Conservation (phyloP, 768 basidiomycete genomes). For the Lentinula sp. region DNA sequence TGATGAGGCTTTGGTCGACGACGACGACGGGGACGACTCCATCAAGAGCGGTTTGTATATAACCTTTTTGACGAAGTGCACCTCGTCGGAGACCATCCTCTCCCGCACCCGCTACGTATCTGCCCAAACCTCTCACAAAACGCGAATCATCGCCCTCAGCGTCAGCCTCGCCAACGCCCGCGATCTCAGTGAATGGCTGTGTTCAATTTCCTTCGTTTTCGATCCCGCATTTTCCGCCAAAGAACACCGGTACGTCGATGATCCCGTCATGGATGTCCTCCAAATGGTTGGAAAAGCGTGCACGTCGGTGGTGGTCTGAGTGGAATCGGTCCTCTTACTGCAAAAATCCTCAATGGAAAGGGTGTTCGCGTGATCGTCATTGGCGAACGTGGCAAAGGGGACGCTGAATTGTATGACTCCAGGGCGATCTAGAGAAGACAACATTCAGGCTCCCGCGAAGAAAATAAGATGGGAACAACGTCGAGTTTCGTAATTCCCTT, state of each 20-base stretch:
- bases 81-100: constrained; percentile 90
- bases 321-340: constrained; percentile 89
- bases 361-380: constrained; percentile 87
- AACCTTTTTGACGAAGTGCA: constrained; percentile 95
- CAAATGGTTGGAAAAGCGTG: constrained; percentile 99
- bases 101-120: constrained; percentile 97
- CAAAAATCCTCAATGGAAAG: constrained; percentile 86
- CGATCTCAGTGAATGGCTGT: constrained; percentile 98
- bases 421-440: constrained; percentile 67
- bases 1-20: constrained; percentile 77
- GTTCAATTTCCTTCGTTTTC: constrained; percentile 69
- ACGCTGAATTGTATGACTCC: constrained; percentile 77
- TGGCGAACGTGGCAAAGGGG: constrained; percentile 87
- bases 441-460: constrained; percentile 20
- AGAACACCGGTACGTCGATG: constrained; percentile 97
- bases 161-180: constrained; percentile 94
- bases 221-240: constrained; percentile 43
- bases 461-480: too few relatives aligned
- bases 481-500: too few relatives aligned
- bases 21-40: constrained; percentile 43
- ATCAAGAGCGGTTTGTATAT: constrained; percentile 80
- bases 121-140: constrained; percentile 88
- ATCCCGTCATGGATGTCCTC: constrained; percentile 96
- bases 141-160: constrained; percentile 90
- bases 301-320: constrained; percentile 83